phyloP scores from a whole-genome alignment of 345 rosid genomes.

The Aquilaria yunnanensis region DNA sequence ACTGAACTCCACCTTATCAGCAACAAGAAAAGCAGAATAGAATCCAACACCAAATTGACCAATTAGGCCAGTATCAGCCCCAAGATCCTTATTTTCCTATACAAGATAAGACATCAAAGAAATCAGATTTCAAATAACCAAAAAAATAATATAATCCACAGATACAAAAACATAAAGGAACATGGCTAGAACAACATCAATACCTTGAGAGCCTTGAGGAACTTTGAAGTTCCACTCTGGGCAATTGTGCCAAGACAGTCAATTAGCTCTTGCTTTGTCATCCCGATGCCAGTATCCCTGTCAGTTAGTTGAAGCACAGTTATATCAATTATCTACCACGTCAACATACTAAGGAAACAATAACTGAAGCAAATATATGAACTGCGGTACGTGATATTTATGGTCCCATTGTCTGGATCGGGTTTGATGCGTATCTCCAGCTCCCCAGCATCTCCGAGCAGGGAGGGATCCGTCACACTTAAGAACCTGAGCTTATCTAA shows the following conservation, averaged over 20 bases:
- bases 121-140: slow-evolving; percentile 3
- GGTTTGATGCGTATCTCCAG: no score
- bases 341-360: neutral
- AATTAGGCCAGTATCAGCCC: slow-evolving; percentile 80
- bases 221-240: slow-evolving; percentile 96
- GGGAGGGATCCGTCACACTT: slow-evolving; percentile 81
- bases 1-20: slow-evolving; percentile 63
- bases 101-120: slow-evolving; percentile 1
- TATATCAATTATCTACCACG: neutral
- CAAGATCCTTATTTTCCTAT: slow-evolving; percentile 89
- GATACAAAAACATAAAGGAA: neutral
- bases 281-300: slow-evolving; percentile 98
- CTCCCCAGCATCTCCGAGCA: no score
- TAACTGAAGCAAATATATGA: no score
- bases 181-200: neutral
- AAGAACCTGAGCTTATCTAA: slow-evolving; percentile 90
- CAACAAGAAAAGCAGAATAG: slow-evolving; percentile 95
- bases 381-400: no score
- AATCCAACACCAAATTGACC: slow-evolving; percentile 99
- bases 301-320: slow-evolving; percentile 14
- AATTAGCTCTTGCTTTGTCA: slow-evolving; percentile 90
- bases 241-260: slow-evolving; percentile 99
- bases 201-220: slow-evolving; percentile 91
- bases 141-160: neutral
- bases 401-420: no score